Percentiles rank a stretch among this genome's conserved stretches.
These are phyloP conservation scores for Aspergillus viridinutans DNA, from an alignment of 2,329 filamentous ascomycete genomes.

Conservation along the genomic window DNA sequence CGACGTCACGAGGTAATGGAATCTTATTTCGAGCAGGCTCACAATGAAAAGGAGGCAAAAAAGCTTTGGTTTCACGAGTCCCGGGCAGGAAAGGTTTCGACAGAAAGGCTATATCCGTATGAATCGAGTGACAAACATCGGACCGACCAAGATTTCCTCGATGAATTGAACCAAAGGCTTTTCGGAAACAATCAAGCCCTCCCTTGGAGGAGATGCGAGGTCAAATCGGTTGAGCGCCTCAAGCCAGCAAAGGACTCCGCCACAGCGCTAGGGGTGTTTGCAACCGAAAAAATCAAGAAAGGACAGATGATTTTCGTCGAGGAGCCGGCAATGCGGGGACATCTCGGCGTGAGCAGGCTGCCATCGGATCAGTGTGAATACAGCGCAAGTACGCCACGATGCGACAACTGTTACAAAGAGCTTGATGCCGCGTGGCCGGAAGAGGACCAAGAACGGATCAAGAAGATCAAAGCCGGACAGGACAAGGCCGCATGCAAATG, in stretches of 20 bases:
- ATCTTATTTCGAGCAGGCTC: slow-evolving; percentile 1
- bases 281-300: slow-evolving; percentile 20
- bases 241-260: background rate
- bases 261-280: slow-evolving; percentile 25
- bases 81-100: slow-evolving; percentile 17
- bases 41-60: slow-evolving; percentile 2
- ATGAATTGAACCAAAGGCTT: slow-evolving; percentile 20
- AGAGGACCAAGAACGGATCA: background rate
- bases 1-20: slow-evolving; percentile 11
- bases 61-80: slow-evolving; percentile 21
- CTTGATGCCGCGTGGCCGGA: background rate
- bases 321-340: slow-evolving; percentile 33
- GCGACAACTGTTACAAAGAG: slow-evolving; percentile 26
- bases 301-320: slow-evolving; percentile 28
- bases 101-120: slow-evolving; percentile 25
- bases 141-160: slow-evolving; percentile 10
- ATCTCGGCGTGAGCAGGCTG: slow-evolving; percentile 19
- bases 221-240: slow-evolving; percentile 1
- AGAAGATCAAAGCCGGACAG: slow-evolving; percentile 1
- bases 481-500: slow-evolving; percentile 8
- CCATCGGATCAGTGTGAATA: background rate
- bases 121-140: slow-evolving; percentile 20
- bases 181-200: slow-evolving; percentile 12
- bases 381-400: slow-evolving; percentile 8
- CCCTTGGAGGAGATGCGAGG: slow-evolving; percentile 11